Evolutionary conservation across 192 early-diverging fungal genomes (phyloP).

Genomic region (Obelidium mucronatum): DNA sequence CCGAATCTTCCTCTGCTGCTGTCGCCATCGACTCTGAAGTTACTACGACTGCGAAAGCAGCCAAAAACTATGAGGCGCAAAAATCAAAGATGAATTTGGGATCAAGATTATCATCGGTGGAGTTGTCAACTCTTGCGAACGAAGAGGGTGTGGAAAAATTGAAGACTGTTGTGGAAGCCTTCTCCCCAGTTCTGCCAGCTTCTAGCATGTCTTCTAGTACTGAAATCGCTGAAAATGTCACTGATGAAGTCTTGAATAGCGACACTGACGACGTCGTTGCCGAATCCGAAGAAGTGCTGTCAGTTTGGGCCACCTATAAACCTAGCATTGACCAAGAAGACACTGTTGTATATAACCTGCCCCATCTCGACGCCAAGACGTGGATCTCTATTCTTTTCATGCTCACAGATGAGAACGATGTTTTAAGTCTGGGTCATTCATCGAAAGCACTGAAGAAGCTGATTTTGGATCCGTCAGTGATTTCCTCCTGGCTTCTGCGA

Average conservation of each 20-base stretch:
- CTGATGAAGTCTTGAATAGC: not conserved
- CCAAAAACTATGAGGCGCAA: not conserved
- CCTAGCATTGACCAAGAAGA: not conserved
- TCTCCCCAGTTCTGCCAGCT: not conserved
- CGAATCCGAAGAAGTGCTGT: not conserved
- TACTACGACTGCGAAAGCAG: not conserved
- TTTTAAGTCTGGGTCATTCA: conserved; percentile 1
- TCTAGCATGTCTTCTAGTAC: not conserved
- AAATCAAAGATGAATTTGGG: not conserved
- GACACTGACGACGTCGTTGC: not conserved
- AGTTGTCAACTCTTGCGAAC: not conserved
- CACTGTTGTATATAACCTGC: not conserved
- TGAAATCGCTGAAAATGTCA: not conserved
- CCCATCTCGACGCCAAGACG: conserved; percentile 2
- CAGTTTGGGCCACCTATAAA: not conserved
- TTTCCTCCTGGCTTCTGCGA: conserved; percentile 34
- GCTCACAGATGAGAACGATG: conserved; percentile 18
- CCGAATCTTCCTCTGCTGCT: not conserved
- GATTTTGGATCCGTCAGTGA: conserved; percentile 29
- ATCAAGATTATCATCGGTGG: conserved; percentile 4
- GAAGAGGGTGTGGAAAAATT: not conserved
- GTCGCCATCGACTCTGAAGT: not conserved
- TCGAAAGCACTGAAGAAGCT: conserved; percentile 5
- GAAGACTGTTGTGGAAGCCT: not conserved
- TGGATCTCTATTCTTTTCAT: conserved; percentile 28